Base-by-base conservation (phyloP, 2,329 filamentous ascomycete genomes). In the Rugonectria rugulosa region DNA sequence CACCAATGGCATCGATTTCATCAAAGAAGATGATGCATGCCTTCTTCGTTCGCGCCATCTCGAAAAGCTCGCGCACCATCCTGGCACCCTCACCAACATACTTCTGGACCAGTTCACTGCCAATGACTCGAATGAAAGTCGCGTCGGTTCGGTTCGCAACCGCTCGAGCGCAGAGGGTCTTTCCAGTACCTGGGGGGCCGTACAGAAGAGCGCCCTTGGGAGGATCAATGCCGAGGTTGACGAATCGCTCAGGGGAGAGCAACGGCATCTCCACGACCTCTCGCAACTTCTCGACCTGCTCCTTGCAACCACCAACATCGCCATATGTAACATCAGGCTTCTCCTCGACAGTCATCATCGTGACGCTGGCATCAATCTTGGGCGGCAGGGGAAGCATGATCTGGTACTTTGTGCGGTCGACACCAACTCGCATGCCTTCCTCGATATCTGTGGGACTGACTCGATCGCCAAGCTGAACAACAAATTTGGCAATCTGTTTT, bases 281-380 rank as follows among this genome's bases (percentile, higher is more conserved):
- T 74, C 95, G 86, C 65, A 99, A 85, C 84, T 99, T 99, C 82
- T 99, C 95, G 34, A 99, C 97, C 78, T 99, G 95, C 77, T 99
- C 95, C 79, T 99, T 99, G 85, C 93, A 98, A 53, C 95, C 95
- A 77, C 95, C 95, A 34, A 99, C 94, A 80, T 99, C 95, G 67
- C 95, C 95, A 69, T 99, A 99, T 60, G 95, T 99, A 59, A 99
- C 95, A 75, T 99, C 95, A 14, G 95, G 95, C 82, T 99, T 99
- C 80, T 99, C 95, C 81, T 99, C 95, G 62, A 99, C 95, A 45
- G 95, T 98, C 95, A 99, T 99, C 95, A 99, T 99, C 32, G 95
- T 99, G 65, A 99, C 95, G 67, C 91, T 97, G 49, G 95, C 94
- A 72, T 99, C 95, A 79, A 99, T 99, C 84, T 98, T 99, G 29